Evolutionary conservation across 2,329 filamentous ascomycete species (phyloP), one percentile per base, ranked within the genome.

Genomic region (Amylocarpus encephaloides): DNA sequence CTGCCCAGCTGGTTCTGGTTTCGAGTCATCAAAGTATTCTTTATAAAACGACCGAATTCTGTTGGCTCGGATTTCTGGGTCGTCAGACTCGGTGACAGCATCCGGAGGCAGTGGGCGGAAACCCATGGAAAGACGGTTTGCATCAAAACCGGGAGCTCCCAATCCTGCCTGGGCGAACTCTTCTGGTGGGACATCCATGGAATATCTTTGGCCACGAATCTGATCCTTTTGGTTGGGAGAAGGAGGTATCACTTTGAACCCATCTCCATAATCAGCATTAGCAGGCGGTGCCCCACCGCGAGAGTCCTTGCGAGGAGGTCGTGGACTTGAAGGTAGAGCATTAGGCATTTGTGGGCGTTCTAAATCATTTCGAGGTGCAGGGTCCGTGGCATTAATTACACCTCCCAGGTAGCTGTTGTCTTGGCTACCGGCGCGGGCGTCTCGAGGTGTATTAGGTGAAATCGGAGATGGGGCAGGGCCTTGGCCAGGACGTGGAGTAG

Each of bases 21-120:
- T 87, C 52, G 75, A 81, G 38, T 96, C 92, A 59, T 97, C 93
- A 62, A 98, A 98, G 72, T 98, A 98, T 67, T 98, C 93, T 73
- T 96, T 96, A 75, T 98, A 98, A 74, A 98, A 98, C 3, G 93
- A 98, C 67, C 93, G 82, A 59, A 98, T 98, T 51, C 93, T 84
- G 73, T 96, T 97, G 57, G 93, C 93, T 62, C 93, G 83, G 64
- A 92, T 84, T 68, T 97, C 93, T 0, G 93, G 90, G 66, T 96
- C 92, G 65, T 97, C 93, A 2, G 84, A 80, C 39, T 85, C 81
- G 29, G 75, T 77, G 48, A 88, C 82, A 57, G 95, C 87, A 63
- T 91, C 84, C 33, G 90, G 88, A 5, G 93, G 93, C 55, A 98
- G 76, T 18, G 93, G 93, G 13, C 93, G 85, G 68, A 95, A 78